phyloP scores from a whole-genome alignment of 805 yeast species.

The Brettanomyces custersianus region DNA sequence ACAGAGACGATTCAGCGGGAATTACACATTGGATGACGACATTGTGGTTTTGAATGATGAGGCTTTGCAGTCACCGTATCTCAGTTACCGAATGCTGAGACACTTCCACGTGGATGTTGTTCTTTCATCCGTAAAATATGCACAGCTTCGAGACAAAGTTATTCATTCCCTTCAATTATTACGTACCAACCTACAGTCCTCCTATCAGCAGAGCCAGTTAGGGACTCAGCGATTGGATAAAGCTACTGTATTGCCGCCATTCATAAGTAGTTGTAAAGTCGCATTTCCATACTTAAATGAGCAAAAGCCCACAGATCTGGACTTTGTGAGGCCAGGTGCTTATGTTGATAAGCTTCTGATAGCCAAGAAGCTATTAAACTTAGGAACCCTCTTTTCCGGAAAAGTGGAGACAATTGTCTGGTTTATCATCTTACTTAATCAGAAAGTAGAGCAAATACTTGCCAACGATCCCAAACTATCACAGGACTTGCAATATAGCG shows the following conservation, averaged over 20 bases:
- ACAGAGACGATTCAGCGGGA: neutral
- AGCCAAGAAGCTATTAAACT: conserved; percentile 7
- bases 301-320: conserved; percentile 4
- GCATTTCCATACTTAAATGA: conserved; percentile 7
- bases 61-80: neutral
- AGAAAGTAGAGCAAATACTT: neutral
- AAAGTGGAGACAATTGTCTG: conserved; percentile 4
- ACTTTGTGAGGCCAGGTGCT: conserved; percentile 2
- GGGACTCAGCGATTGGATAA: conserved; percentile 1
- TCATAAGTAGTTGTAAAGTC: conserved; percentile 4
- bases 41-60: conserved; percentile 1
- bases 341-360: conserved; percentile 10
- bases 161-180: neutral
- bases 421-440: neutral
- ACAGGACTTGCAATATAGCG: neutral
- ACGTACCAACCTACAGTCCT: neutral
- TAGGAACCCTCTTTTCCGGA: conserved; percentile 3
- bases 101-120: conserved; percentile 1
- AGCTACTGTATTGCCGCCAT: neutral
- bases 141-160: neutral
- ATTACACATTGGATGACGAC: neutral
- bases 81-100: neutral
- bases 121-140: neutral
- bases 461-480: neutral
- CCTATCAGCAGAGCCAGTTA: neutral